A percentile compares a stretch with the other conserved stretches of the same genome.
phyloP scores from a whole-genome alignment of 176 grass and related monocot genomes.

The Rhynchospora pubera region DNA sequence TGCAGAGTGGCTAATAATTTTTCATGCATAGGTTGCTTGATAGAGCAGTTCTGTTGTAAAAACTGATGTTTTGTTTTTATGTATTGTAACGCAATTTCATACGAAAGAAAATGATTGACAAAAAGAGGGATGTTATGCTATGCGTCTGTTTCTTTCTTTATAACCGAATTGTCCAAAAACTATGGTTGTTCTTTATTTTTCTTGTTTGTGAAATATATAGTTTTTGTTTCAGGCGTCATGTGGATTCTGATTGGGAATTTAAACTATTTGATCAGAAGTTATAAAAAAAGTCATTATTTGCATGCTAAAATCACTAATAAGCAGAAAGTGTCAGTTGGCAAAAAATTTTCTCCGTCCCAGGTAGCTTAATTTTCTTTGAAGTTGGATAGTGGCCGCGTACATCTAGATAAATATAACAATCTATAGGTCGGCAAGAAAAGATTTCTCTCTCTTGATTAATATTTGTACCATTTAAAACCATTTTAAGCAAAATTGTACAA shows the following conservation, averaged over 20 bases:
- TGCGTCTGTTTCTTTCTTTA: not conserved
- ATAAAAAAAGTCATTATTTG: not conserved
- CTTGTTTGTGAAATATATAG: not conserved
- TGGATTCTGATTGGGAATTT: not conserved
- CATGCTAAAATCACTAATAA: not conserved
- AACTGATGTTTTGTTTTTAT: conserved; percentile 16
- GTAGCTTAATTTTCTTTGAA: not conserved
- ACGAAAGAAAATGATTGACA: not conserved
- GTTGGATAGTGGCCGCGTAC: not conserved
- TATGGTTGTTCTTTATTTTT: not conserved
- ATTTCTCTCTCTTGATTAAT: not conserved
- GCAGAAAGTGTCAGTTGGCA: not conserved
- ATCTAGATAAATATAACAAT: not conserved
- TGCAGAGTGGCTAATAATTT: not conserved
- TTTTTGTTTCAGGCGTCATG: not conserved
- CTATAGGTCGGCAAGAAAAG: not conserved
- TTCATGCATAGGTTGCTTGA: not conserved
- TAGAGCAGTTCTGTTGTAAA: not conserved
- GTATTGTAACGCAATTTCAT: conserved; percentile 9
- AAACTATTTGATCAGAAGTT: not conserved
- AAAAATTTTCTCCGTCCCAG: not conserved
- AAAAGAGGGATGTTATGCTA: not conserved
- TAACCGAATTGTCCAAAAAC: too few species aligned
- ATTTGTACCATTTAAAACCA: too few species aligned
- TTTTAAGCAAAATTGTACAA: too few species aligned